Conservation (phyloP, 768 basidiomycete genomes). For the Postia placenta region DNA sequence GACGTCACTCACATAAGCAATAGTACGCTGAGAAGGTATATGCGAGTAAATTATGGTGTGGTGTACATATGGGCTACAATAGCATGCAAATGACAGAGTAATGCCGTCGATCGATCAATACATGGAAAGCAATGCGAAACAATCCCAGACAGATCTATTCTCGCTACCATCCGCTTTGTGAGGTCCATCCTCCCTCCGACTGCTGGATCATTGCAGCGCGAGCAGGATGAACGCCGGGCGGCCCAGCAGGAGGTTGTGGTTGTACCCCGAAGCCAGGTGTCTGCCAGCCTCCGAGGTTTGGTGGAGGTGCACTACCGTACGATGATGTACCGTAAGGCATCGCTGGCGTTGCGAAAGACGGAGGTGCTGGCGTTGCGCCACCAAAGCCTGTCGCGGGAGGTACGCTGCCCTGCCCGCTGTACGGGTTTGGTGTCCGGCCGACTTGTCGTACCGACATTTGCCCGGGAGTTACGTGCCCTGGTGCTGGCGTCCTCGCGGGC, state of each 20-base stretch:
- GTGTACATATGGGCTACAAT: conserved; percentile 2
- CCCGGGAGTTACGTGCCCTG: conserved; percentile 59
- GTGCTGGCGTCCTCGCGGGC: conserved; percentile 61
- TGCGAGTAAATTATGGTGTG: neutral
- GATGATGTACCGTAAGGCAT: conserved; percentile 9
- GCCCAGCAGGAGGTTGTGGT: conserved; percentile 24
- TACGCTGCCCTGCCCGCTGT: conserved; percentile 32
- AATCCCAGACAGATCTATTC: conserved; percentile 5
- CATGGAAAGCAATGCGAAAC: conserved; percentile 1
- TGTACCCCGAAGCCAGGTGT: conserved; percentile 43
- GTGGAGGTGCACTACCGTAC: conserved; percentile 21
- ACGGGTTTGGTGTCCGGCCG: conserved; percentile 77
- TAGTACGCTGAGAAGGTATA: no score
- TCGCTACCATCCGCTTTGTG: conserved; percentile 24
- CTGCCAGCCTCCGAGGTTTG: conserved; percentile 26
- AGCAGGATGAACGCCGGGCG: conserved; percentile 61
- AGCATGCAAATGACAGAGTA: neutral
- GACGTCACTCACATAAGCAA: no score
- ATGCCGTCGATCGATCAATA: conserved; percentile 7
- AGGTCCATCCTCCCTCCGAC: conserved; percentile 29
- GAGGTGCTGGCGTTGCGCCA: conserved; percentile 31
- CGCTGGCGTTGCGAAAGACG: neutral
- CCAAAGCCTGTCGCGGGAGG: conserved; percentile 25
- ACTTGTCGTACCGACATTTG: conserved; percentile 68
- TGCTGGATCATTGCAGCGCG: conserved; percentile 63